A percentile compares a stretch with the other conserved stretches of the same genome.
phyloP scores from a whole-genome alignment of 2,329 filamentous ascomycete genomes.

The Microthyrium microscopicum region DNA sequence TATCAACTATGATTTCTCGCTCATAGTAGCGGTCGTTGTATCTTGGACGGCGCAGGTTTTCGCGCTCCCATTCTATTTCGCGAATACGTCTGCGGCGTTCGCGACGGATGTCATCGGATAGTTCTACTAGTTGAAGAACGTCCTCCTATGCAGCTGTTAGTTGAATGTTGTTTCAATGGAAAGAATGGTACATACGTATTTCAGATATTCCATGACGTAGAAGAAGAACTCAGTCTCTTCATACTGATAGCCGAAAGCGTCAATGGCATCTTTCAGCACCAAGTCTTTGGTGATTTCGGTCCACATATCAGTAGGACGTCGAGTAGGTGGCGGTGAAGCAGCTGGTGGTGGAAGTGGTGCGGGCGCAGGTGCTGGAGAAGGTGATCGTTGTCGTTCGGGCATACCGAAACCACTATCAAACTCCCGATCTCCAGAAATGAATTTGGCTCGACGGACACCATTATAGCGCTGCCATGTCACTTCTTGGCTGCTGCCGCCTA shows the following conservation, averaged over 20 bases:
- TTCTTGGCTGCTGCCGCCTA: slow-evolving; percentile 58
- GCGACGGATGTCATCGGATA: slow-evolving; percentile 67
- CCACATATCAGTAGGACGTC: slow-evolving; percentile 47
- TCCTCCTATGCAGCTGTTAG: slow-evolving; percentile 47
- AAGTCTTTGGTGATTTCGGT: slow-evolving; percentile 94
- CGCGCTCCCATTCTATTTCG: slow-evolving; percentile 45
- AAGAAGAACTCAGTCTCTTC: slow-evolving; percentile 83
- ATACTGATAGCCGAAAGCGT: slow-evolving; percentile 68
- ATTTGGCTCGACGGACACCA: slow-evolving; percentile 57
- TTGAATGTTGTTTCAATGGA: slow-evolving; percentile 1
- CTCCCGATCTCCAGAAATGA: slow-evolving; percentile 48
- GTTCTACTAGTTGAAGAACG: slow-evolving; percentile 64
- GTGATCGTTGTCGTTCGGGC: slow-evolving; percentile 12
- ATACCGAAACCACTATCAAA: slow-evolving; percentile 27
- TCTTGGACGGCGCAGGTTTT: slow-evolving; percentile 23
- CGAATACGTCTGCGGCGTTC: slow-evolving; percentile 41
- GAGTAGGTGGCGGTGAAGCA: slow-evolving; percentile 1
- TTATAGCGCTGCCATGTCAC: slow-evolving; percentile 67
- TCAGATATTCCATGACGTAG: slow-evolving; percentile 82
- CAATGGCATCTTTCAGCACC: slow-evolving; percentile 72
- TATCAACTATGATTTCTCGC: slow-evolving; percentile 50
- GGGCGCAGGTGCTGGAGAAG: slow-evolving; percentile 6
- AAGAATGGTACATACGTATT: slow-evolving; percentile 49
- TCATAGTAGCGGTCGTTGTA: slow-evolving; percentile 52
- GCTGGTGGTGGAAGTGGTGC: slow-evolving; percentile 14